Percentiles rank a stretch among this genome's conserved stretches.
Conservation (phyloP, 768 basidiomycete genomes). For the Russula earlei region DNA sequence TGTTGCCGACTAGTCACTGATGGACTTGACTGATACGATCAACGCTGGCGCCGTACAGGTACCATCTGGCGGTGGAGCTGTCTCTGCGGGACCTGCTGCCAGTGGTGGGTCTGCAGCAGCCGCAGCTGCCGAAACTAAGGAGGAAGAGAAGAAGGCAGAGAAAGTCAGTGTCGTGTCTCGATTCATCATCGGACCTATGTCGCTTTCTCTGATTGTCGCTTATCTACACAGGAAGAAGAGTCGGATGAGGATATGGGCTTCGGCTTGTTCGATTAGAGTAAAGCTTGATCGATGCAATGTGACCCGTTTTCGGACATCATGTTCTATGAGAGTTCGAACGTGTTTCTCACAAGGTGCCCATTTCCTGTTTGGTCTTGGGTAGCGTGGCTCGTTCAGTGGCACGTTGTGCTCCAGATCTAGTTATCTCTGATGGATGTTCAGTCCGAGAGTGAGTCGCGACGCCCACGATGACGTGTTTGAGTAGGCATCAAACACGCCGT, state of each 20-base stretch:
- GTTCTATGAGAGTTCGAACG: background rate
- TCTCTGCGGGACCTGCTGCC: slow-evolving; percentile 42
- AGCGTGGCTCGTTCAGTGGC: background rate
- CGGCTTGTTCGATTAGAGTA: slow-evolving; percentile 85
- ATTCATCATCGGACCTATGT: background rate
- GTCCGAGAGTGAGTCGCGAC: background rate
- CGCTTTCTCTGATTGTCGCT: background rate
- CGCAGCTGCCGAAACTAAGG: slow-evolving; percentile 65
- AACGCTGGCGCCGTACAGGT: slow-evolving; percentile 37
- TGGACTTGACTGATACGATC: background rate
- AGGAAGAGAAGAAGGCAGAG: slow-evolving; percentile 81
- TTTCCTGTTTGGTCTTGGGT: background rate
- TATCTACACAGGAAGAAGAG: slow-evolving; percentile 66
- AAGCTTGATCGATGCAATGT: slow-evolving; percentile 10
- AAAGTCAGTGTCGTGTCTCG: slow-evolving; percentile 53
- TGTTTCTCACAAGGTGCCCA: background rate
- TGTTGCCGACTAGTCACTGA: slow-evolving; percentile 12
- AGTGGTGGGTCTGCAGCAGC: slow-evolving; percentile 51
- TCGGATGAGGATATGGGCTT: slow-evolving; percentile 99
- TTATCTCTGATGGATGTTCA: background rate
- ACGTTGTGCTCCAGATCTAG: too few species aligned
- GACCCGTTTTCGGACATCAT: background rate
- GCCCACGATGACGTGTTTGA: slow-evolving; percentile 1
- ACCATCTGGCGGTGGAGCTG: slow-evolving; percentile 86
- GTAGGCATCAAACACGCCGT: too few species aligned